phyloP scores from a whole-genome alignment of 1,139 yeast species.

The Saccharomyces hybrid region DNA sequence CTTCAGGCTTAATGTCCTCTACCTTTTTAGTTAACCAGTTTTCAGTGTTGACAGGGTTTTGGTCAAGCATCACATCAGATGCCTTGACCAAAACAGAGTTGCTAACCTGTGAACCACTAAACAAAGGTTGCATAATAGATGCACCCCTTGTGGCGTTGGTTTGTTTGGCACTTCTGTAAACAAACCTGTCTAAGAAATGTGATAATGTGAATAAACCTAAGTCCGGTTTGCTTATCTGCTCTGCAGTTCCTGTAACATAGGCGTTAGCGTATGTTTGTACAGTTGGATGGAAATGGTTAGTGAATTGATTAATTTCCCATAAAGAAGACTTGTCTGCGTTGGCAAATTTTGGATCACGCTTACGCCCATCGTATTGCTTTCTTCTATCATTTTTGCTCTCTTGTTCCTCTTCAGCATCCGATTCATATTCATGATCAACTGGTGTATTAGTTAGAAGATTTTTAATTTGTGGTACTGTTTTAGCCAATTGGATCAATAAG shows the following conservation, averaged over 20 bases:
- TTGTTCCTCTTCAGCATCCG: constrained; percentile 31
- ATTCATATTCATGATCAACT: constrained; percentile 32
- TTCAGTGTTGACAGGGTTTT: constrained; percentile 68
- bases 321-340: constrained; percentile 72
- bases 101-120: constrained; percentile 73
- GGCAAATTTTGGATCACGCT: constrained; percentile 86
- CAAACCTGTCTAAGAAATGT: constrained; percentile 92
- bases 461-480: constrained; percentile 43
- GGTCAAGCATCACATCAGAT: constrained; percentile 41
- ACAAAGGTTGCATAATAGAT: constrained; percentile 93
- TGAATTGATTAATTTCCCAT: constrained; percentile 77
- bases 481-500: constrained; percentile 61
- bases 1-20: constrained; percentile 75
- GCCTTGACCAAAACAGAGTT: constrained; percentile 67
- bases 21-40: constrained; percentile 70
- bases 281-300: constrained; percentile 88
- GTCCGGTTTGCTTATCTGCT: constrained; percentile 66
- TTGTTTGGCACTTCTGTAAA: constrained; percentile 84
- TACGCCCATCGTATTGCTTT: constrained; percentile 66
- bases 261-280: constrained; percentile 73
- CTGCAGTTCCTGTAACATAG: constrained; percentile 42
- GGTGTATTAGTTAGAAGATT: constrained; percentile 42
- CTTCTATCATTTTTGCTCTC: constrained; percentile 13
- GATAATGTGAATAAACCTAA: constrained; percentile 78
- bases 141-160: constrained; percentile 67